Base-by-base conservation (phyloP, 768 basidiomycete species). In the Trametes cinnabarina region DNA sequence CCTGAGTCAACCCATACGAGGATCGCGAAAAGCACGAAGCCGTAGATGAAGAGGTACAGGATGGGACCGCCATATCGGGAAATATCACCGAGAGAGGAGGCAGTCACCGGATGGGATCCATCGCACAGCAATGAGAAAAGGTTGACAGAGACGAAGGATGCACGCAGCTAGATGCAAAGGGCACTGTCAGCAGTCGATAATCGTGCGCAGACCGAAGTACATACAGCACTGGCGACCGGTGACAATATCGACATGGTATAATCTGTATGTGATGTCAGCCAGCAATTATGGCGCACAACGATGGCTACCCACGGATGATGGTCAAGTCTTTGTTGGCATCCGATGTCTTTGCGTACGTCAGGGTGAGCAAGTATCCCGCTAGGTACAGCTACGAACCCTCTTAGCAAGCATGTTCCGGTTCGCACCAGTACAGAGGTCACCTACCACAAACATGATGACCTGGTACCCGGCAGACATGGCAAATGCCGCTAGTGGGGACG, bases 1-100 rank as follows among this genome's bases (percentile, higher is more conserved):
- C 89, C 88, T 4, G 88, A 90, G 66, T 90, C 88, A 25, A 80
- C 81, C 79, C 82, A 87, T 22, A 90, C 82, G 19, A 92, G 82
- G 30, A 90, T 72, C 3, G 65, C 79, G 47, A 90, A 78, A 8
- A 89, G 79, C 17, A 84, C 63, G 32, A 87, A 67, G 20, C 78
- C 75, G 48, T 86, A 83, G 23, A 85, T 60, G 54, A 90, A 76
- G 49, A 91, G 81, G 67, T 92, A 92, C 8, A 82, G 62, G 58
- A 92, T 90, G 0, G 90, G 90, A 10, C 88, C 87, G 4, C 90
- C 90, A 56, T 78, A 92, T 63, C 81, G 78, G 55, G 74, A 72
- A 57, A 92, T 82, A 28, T 71, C 64, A 8, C 83, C 82, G 57
- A 84, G 71, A 1, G 82, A 79, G 0, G 77, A 64, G 0, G 78